Conservation (phyloP, 805 yeast genomes). For the Monosporozyma aerobia region DNA sequence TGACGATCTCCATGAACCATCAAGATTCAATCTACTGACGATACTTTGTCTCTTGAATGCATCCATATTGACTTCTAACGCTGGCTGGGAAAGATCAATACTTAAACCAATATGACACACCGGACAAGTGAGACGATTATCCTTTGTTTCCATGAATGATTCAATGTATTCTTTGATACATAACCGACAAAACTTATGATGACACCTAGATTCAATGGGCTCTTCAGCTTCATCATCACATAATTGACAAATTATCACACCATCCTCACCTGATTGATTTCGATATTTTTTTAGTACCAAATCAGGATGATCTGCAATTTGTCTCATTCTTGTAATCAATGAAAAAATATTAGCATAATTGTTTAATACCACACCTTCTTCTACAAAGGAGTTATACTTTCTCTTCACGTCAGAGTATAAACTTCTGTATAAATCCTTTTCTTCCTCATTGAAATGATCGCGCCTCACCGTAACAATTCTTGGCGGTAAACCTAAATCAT, state of each 20-base stretch:
- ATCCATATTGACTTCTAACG: slow-evolving; percentile 54
- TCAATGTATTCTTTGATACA: slow-evolving; percentile 88
- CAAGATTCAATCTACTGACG: slow-evolving; percentile 79
- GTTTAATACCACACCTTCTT: slow-evolving; percentile 91
- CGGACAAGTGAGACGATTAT: slow-evolving; percentile 68
- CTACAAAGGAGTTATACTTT: slow-evolving; percentile 84
- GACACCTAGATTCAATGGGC: slow-evolving; percentile 90
- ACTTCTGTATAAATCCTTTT: slow-evolving; percentile 82
- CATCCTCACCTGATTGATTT: slow-evolving; percentile 28
- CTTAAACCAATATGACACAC: slow-evolving; percentile 91
- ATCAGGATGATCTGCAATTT: slow-evolving; percentile 97
- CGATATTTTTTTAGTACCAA: slow-evolving; percentile 69
- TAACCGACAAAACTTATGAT: slow-evolving; percentile 85
- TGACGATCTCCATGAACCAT: slow-evolving; percentile 85
- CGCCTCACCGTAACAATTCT: slow-evolving; percentile 82
- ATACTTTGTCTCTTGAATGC: slow-evolving; percentile 53
- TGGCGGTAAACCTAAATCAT: slow-evolving; percentile 95
- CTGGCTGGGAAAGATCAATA: slow-evolving; percentile 81
- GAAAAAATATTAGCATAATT: slow-evolving; percentile 97
- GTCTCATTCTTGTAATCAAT: slow-evolving; percentile 93
- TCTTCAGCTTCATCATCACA: slow-evolving; percentile 99
- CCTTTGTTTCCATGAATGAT: slow-evolving; percentile 53
- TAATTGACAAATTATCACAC: slow-evolving; percentile 69
- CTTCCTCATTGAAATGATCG: slow-evolving; percentile 88
- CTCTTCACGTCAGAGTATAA: slow-evolving; percentile 80